These are phyloP conservation scores for Protostelium mycophagum DNA, from an alignment of 78 protist genomes.

Conservation along the genomic window DNA sequence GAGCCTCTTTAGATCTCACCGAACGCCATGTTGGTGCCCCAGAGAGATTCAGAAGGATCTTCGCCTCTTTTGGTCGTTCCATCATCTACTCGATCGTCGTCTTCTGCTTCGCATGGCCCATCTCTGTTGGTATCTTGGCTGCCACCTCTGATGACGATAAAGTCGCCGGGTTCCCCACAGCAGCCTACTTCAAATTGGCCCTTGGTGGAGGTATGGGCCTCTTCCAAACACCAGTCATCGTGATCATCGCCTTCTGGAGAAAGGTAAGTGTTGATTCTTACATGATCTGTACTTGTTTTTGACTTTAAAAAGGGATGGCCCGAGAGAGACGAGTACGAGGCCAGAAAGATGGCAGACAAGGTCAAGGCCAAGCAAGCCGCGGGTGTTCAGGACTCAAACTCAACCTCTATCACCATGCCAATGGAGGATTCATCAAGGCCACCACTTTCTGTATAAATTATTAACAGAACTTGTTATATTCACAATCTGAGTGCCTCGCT, in stretches of 20 bases:
- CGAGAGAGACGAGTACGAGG: not conserved
- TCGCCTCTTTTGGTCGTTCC: not conserved
- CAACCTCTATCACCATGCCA: too few species aligned
- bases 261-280: too few species aligned
- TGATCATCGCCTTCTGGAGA: not conserved
- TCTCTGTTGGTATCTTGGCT: not conserved
- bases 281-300: too few species aligned
- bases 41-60: not conserved
- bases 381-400: too few species aligned
- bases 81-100: not conserved
- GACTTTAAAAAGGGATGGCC: conserved; percentile 3
- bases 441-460: too few species aligned
- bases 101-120: not conserved
- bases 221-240: not conserved
- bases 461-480: too few species aligned
- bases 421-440: too few species aligned
- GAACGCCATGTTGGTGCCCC: not conserved
- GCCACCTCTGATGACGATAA: not conserved
- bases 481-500: too few species aligned
- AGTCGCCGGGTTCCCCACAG: not conserved
- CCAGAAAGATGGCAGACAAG: not conserved
- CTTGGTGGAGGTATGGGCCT: not conserved
- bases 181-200: not conserved
- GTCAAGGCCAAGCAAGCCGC: not conserved
- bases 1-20: not conserved